Percentiles rank a stretch among this genome's conserved stretches.
Conservation (phyloP, 2,329 filamentous ascomycete species). For the Pyricularia sp. region DNA sequence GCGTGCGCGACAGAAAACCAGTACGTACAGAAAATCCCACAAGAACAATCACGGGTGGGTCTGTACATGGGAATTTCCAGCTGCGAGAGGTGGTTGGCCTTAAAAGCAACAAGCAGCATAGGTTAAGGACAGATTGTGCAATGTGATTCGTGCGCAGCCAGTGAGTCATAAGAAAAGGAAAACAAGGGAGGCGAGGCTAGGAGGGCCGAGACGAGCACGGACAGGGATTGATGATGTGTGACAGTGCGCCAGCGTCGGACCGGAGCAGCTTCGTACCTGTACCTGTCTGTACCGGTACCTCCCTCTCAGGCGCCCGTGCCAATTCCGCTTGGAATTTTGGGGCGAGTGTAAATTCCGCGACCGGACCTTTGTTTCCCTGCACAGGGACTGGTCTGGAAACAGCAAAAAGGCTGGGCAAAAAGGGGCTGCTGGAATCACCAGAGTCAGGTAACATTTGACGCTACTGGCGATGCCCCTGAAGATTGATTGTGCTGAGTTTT, state of each 20-base stretch:
- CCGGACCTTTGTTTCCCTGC: background rate
- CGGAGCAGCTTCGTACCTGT: background rate
- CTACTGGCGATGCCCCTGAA: background rate
- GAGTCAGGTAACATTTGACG: background rate
- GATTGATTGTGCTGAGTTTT: background rate
- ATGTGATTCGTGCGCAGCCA: conserved; percentile 3
- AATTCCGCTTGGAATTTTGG: background rate
- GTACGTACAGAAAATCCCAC: background rate
- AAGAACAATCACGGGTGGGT: background rate
- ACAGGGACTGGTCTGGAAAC: background rate
- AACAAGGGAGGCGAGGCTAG: conserved; percentile 5
- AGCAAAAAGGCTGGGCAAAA: background rate
- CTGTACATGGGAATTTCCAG: background rate
- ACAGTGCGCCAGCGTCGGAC: background rate
- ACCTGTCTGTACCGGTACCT: background rate
- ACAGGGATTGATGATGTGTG: conserved; percentile 5
- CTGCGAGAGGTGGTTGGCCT: background rate
- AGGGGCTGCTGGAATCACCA: background rate
- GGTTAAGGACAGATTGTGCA: conserved; percentile 3
- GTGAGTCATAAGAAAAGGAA: conserved; percentile 6
- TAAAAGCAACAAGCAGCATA: background rate
- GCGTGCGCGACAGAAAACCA: background rate
- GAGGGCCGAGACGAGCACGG: conserved; percentile 4
- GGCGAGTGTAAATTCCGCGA: background rate
- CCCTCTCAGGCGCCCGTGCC: background rate